A percentile compares a stretch with the other conserved stretches of the same genome.
Evolutionary conservation across 768 basidiomycete genomes (phyloP).

Genomic region (Chlorophyllum brunneum): DNA sequence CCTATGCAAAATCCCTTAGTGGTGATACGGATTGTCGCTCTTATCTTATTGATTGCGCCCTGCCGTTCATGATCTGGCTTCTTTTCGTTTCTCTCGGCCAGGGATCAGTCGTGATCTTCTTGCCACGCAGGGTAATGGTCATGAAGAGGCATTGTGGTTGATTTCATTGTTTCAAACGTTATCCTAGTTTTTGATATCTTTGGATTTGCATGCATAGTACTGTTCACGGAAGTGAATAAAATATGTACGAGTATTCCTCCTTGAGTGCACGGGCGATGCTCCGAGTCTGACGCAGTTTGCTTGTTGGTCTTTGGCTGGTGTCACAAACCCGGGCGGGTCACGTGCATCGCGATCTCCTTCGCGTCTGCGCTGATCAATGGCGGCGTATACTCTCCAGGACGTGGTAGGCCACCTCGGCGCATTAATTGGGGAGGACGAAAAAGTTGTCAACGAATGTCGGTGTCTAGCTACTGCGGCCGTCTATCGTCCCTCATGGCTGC

Average conservation of each 20-base stretch:
- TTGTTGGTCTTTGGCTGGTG: neutral
- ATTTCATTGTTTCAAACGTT: neutral
- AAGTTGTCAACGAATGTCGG: conserved; percentile 50
- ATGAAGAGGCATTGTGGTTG: neutral
- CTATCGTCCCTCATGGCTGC: neutral
- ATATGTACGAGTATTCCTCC: too few relatives aligned
- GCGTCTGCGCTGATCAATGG: conserved; percentile 1
- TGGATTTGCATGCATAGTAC: conserved; percentile 2
- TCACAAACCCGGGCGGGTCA: neutral
- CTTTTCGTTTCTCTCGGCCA: neutral
- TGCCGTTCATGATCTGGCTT: neutral
- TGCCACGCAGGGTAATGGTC: neutral
- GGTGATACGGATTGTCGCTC: conserved; percentile 9
- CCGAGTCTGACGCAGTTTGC: neutral
- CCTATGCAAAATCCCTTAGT: conserved; percentile 7
- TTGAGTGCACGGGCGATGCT: neutral
- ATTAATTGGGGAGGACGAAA: conserved; percentile 28
- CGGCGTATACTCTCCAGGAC: conserved; percentile 15
- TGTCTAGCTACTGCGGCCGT: neutral
- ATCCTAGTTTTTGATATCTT: conserved; percentile 5
- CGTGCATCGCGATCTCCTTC: conserved; percentile 8
- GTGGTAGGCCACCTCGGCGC: conserved; percentile 16
- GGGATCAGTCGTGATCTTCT: neutral
- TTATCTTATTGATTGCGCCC: conserved; percentile 7
- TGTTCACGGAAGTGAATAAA: neutral